A percentile compares a stretch with the other conserved stretches of the same genome.
Conservation (phyloP, 345 rosid genomes). For the Gossypium raimondii region DNA sequence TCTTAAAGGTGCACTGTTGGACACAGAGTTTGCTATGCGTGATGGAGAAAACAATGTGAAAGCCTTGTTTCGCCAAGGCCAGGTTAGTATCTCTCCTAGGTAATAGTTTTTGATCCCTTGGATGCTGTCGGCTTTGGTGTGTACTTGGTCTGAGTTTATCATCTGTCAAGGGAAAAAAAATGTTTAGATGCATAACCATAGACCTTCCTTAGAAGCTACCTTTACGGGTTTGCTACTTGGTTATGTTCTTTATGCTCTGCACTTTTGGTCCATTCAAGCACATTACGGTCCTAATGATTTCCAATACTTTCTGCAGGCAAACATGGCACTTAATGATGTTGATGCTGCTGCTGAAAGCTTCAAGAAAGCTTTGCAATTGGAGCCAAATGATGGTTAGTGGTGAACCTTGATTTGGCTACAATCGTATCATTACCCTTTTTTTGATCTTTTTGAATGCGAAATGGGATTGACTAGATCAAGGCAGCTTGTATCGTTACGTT, state of each 20-base stretch:
- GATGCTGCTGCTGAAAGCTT: conserved; percentile 97
- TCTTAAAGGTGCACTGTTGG: conserved; percentile 79
- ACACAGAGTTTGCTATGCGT: conserved; percentile 85
- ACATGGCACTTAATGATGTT: conserved; percentile 80
- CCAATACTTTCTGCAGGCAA: conserved; percentile 46
- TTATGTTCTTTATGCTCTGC: not conserved
- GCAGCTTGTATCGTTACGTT: not conserved
- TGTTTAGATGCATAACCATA: not conserved
- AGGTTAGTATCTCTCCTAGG: conserved; percentile 43
- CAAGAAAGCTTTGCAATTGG: conserved; percentile 73
- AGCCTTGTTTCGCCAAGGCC: conserved; percentile 96
- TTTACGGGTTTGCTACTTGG: not conserved
- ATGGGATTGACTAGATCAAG: not conserved
- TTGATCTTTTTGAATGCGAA: not conserved
- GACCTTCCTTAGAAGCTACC: not conserved
- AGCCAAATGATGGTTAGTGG: conserved; percentile 80
- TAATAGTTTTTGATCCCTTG: conserved; percentile 14
- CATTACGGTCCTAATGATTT: not conserved
- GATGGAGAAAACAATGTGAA: conserved; percentile 80
- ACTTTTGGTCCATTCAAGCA: not conserved
- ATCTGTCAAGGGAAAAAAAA: not conserved
- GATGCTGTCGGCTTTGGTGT: not conserved
- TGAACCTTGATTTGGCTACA: conserved; percentile 6
- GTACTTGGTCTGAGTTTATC: not conserved
- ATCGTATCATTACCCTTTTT: not conserved